Evolutionary conservation across 2,329 filamentous ascomycete genomes (phyloP).

Genomic region (Capronia americana): DNA sequence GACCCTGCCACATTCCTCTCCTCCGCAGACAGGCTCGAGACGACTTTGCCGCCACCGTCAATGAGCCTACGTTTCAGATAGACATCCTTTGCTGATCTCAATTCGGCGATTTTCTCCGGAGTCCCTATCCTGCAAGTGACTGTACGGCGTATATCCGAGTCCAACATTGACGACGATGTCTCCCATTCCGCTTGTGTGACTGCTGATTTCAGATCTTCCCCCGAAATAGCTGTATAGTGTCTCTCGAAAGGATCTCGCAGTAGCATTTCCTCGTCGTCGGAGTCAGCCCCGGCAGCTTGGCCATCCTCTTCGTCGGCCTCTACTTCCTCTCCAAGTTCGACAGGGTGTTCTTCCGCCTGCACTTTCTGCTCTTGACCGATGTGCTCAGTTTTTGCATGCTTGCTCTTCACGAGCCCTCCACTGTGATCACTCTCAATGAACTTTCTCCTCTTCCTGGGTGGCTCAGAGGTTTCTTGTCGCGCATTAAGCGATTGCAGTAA

Average conservation of each 20-base stretch:
- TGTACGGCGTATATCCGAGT: constrained; percentile 37
- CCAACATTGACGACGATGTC: constrained; percentile 46
- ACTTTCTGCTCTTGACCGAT: constrained; percentile 30
- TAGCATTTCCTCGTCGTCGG: constrained; percentile 58
- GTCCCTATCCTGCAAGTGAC: constrained; percentile 11
- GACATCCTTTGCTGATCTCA: constrained; percentile 26
- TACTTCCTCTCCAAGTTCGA: constrained; percentile 40
- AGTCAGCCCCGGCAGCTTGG: constrained; percentile 43
- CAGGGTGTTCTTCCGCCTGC: constrained; percentile 31
- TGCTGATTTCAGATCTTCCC: constrained; percentile 67
- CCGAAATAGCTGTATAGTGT: constrained; percentile 68
- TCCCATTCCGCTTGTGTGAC: constrained; percentile 58
- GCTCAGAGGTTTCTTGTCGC: constrained; percentile 49
- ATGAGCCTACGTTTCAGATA: constrained; percentile 74
- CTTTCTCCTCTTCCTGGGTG: constrained; percentile 61
- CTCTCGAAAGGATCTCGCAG: constrained; percentile 75
- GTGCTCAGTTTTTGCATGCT: constrained; percentile 19
- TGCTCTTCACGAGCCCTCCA: not conserved
- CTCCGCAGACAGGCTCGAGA: constrained; percentile 61
- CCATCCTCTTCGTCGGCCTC: constrained; percentile 45
- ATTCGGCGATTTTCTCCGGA: not conserved
- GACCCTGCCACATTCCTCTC: constrained; percentile 72
- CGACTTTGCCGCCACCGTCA: constrained; percentile 59
- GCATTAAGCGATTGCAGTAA: constrained; percentile 63
- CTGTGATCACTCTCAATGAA: constrained; percentile 47